These are phyloP conservation scores for Calocera viscosa DNA, from an alignment of 768 basidiomycete genomes.

Conservation along the genomic window DNA sequence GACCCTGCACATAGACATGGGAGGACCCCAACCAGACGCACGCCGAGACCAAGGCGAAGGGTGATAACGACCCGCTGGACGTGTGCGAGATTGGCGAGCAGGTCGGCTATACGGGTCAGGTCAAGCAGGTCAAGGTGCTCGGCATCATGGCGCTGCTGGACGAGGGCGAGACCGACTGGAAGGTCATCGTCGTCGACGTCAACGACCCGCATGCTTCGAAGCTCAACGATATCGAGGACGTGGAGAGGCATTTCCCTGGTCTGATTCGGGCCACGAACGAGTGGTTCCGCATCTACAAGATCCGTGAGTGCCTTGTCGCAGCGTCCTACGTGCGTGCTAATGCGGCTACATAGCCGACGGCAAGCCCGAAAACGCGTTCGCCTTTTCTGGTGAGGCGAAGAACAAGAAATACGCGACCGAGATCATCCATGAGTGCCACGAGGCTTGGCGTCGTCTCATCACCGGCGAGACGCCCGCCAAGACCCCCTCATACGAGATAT, in stretches of 20 bases:
- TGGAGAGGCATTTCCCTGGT: conserved; percentile 94
- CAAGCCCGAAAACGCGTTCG: conserved; percentile 95
- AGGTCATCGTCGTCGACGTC: conserved; percentile 95
- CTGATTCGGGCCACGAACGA: conserved; percentile 95
- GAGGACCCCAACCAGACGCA: conserved; percentile 81
- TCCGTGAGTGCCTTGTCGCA: conserved; percentile 25
- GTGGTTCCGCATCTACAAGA: conserved; percentile 72
- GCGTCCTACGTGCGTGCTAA: no score
- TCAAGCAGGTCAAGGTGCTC: conserved; percentile 99
- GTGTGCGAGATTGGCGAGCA: conserved; percentile 99
- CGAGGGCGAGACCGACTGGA: conserved; percentile 99
- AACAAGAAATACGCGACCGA: conserved; percentile 99
- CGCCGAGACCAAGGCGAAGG: conserved; percentile 95
- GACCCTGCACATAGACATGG: conserved; percentile 90
- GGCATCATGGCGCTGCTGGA: conserved; percentile 99
- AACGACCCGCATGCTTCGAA: conserved; percentile 90
- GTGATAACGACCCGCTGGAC: conserved; percentile 98
- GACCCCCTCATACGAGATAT: conserved; percentile 58
- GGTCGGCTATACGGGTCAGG: conserved; percentile 90
- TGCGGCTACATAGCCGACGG: conserved; percentile 52
- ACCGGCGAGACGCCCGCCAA: conserved; percentile 62
- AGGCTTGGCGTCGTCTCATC: conserved; percentile 93
- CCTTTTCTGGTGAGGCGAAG: conserved; percentile 98
- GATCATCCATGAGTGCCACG: conserved; percentile 97
- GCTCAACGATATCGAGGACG: conserved; percentile 97